Evolutionary conservation across 2,329 filamentous ascomycete species (phyloP).

Genomic region (Trichophyton rubrum): DNA sequence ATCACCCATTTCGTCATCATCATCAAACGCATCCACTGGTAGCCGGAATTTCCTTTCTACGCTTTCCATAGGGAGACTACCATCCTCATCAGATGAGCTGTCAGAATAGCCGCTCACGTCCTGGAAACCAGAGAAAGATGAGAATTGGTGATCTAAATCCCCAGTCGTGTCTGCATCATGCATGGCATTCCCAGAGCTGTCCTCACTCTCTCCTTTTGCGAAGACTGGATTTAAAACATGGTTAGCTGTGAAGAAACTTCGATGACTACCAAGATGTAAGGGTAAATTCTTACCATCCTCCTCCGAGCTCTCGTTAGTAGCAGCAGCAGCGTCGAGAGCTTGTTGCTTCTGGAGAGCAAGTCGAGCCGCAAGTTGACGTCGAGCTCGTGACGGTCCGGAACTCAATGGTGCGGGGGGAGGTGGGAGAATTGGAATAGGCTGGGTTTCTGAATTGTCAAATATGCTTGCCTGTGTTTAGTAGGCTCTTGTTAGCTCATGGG

Average conservation of each 20-base stretch:
- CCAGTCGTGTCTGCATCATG: slow-evolving; percentile 10
- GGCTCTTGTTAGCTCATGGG: neutral
- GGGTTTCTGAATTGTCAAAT: slow-evolving; percentile 19
- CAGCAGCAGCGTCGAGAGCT: slow-evolving; percentile 27
- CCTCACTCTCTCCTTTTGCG: neutral
- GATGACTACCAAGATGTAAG: neutral
- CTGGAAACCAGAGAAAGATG: slow-evolving; percentile 30
- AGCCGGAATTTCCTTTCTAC: slow-evolving; percentile 35
- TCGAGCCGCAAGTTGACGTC: slow-evolving; percentile 78
- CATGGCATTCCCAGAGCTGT: neutral
- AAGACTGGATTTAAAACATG: neutral
- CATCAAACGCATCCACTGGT: slow-evolving; percentile 45
- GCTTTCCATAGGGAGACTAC: slow-evolving; percentile 22
- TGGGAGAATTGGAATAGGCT: slow-evolving; percentile 33
- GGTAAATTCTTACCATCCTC: neutral
- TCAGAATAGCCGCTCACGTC: slow-evolving; percentile 27
- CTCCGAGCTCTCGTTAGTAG: slow-evolving; percentile 18
- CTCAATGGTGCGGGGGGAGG: slow-evolving; percentile 67
- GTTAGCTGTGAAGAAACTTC: neutral
- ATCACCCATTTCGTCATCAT: slow-evolving; percentile 38
- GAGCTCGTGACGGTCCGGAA: slow-evolving; percentile 72
- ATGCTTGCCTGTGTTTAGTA: slow-evolving; percentile 1
- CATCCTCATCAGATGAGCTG: slow-evolving; percentile 32
- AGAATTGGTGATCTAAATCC: slow-evolving; percentile 11
- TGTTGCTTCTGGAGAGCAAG: slow-evolving; percentile 64